Evolutionary conservation across 805 yeast species (phyloP).

Genomic region (Spathaspora hagerdaliae): DNA sequence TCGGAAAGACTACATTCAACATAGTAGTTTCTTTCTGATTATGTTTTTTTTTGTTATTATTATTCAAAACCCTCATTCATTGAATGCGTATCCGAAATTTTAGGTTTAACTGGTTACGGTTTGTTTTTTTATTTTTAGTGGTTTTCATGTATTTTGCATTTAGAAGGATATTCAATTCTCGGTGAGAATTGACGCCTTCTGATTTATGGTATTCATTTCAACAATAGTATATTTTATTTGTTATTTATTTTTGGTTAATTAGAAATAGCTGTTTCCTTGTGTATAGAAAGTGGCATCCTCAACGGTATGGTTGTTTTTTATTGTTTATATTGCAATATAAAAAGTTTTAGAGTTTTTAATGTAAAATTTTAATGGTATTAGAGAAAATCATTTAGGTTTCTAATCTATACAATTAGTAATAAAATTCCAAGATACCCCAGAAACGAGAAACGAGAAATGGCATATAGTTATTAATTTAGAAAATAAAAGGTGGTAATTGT

Average conservation of each 20-base stretch:
- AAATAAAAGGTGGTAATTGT: no score
- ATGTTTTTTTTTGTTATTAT: neutral
- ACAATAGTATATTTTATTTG: slow-evolving; percentile 11
- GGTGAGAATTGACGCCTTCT: slow-evolving; percentile 3
- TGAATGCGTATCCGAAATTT: neutral
- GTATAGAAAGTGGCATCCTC: slow-evolving; percentile 43
- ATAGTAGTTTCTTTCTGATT: slow-evolving; percentile 2
- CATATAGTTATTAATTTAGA: no score
- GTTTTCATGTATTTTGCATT: slow-evolving; percentile 2
- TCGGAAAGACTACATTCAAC: slow-evolving; percentile 9
- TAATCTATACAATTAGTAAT: no score
- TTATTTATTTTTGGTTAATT: neutral
- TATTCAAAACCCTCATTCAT: neutral
- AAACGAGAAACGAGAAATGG: no score
- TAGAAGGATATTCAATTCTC: neutral
- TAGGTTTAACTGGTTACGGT: slow-evolving; percentile 3
- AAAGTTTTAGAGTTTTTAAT: no score
- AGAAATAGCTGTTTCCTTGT: slow-evolving; percentile 20
- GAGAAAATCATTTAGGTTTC: no score
- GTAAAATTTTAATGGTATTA: no score
- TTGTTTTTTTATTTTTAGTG: neutral
- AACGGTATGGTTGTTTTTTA: slow-evolving; percentile 37
- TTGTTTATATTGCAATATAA: neutral
- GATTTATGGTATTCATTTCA: slow-evolving; percentile 20
- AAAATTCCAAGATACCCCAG: no score